Conservation (phyloP, 768 basidiomycete species). For the Naganishia friedmannii region DNA sequence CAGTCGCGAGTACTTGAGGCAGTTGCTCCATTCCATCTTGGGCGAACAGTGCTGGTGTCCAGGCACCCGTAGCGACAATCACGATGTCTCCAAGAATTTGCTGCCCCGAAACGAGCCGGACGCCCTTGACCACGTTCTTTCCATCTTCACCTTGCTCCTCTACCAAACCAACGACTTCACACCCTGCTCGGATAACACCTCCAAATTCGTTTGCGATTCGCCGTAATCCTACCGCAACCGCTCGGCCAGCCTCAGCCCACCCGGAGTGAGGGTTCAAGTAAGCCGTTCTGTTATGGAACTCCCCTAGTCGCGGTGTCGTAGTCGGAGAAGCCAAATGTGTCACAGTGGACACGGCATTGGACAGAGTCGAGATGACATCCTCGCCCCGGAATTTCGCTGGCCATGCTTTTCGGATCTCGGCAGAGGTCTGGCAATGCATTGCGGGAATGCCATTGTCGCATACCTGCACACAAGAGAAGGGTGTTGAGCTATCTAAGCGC, state of each 20-base stretch:
- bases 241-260: conserved; percentile 77
- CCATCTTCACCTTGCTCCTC: conserved; percentile 39
- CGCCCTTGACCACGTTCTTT: conserved; percentile 57
- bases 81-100: conserved; percentile 55
- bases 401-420: conserved; percentile 58
- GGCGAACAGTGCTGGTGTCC: conserved; percentile 79
- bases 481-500: background rate
- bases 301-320: conserved; percentile 29
- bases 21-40: conserved; percentile 56
- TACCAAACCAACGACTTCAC: conserved; percentile 60
- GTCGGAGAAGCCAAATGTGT: conserved; percentile 20
- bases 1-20: conserved; percentile 68
- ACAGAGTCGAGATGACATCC: conserved; percentile 4
- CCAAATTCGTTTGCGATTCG: conserved; percentile 60
- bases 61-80: conserved; percentile 72
- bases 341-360: conserved; percentile 7
- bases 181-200: conserved; percentile 62
- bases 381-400: conserved; percentile 49
- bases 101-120: conserved; percentile 62
- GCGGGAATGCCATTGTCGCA: conserved; percentile 21
- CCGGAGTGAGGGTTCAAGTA: conserved; percentile 76
- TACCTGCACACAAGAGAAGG: background rate
- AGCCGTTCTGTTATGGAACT: conserved; percentile 53
- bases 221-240: conserved; percentile 59
- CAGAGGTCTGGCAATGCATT: conserved; percentile 28